Evolutionary conservation across 208 protist species (phyloP).

Genomic region (Strigomonas galati): DNA sequence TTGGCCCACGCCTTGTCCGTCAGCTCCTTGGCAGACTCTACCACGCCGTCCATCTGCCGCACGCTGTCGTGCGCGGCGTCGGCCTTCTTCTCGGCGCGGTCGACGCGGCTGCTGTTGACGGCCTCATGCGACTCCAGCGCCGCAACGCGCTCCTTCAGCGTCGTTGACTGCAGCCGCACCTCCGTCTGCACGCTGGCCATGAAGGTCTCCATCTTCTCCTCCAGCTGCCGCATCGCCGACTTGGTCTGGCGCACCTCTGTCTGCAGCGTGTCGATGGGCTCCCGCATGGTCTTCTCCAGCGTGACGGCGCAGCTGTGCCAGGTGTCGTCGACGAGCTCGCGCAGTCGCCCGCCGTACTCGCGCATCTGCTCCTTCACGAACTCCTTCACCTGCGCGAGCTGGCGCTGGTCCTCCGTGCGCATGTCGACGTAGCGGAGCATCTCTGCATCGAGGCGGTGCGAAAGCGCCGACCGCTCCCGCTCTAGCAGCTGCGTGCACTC

Average conservation of each 20-base stretch:
- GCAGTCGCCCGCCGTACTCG: constrained; percentile 28
- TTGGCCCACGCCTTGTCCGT: constrained; percentile 16
- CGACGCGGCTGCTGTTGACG: constrained; percentile 44
- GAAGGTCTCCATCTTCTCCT: constrained; percentile 49
- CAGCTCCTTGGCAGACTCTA: constrained; percentile 35
- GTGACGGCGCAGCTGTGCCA: constrained; percentile 43
- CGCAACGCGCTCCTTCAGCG: constrained; percentile 57
- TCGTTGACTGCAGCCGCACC: constrained; percentile 34
- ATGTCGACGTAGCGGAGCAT: constrained; percentile 66
- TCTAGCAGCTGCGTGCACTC: constrained; percentile 61
- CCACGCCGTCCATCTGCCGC: constrained; percentile 31
- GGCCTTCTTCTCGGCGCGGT: constrained; percentile 67
- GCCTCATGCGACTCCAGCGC: constrained; percentile 59
- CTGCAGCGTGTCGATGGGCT: constrained; percentile 36
- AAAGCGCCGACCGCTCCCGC: constrained; percentile 45
- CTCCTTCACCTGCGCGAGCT: constrained; percentile 29
- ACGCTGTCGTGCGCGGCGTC: constrained; percentile 49
- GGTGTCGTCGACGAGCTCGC: constrained; percentile 43
- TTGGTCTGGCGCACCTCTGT: constrained; percentile 34
- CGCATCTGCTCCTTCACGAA: constrained; percentile 30
- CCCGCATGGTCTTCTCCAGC: constrained; percentile 36
- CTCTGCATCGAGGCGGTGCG: constrained; percentile 65
- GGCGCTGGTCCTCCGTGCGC: constrained; percentile 57
- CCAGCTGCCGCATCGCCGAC: constrained; percentile 29
- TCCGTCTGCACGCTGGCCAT: constrained; percentile 49